Percentiles rank a stretch among this genome's conserved stretches.
Evolutionary conservation across 2,329 filamentous ascomycete genomes (phyloP).

Genomic region (Fusarium pseudocircinatum): DNA sequence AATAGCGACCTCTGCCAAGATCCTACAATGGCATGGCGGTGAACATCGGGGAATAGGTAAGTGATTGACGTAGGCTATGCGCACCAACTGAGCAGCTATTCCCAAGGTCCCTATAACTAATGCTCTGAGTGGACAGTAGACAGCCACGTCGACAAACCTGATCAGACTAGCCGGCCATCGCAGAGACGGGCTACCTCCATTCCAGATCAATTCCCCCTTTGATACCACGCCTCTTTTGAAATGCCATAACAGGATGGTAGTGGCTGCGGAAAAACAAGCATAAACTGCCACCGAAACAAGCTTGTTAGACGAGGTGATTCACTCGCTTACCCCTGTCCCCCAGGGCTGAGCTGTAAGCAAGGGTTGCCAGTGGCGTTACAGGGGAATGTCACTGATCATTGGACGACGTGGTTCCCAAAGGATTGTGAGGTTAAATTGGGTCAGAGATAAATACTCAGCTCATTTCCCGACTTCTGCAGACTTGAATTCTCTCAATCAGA

Average conservation of each 20-base stretch:
- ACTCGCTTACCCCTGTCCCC: slow-evolving; percentile 1
- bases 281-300: not conserved
- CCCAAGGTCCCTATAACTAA: too few species aligned
- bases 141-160: not conserved
- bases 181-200: not conserved
- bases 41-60: not conserved
- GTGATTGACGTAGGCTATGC: not conserved
- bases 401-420: not conserved
- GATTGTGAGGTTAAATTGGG: not conserved
- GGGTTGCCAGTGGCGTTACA: not conserved
- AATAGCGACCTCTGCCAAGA: not conserved
- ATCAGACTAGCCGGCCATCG: not conserved
- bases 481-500: not conserved
- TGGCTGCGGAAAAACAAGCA: not conserved
- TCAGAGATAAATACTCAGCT: not conserved
- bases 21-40: not conserved
- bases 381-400: not conserved
- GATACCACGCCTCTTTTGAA: not conserved
- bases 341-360: not conserved
- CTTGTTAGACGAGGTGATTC: not conserved
- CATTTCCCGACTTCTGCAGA: not conserved
- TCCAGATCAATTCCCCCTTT: not conserved
- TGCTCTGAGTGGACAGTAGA: not conserved
- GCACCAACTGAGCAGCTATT: not conserved
- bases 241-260: not conserved